These are phyloP conservation scores for Alternaria gaisen DNA, from an alignment of 2,329 filamentous ascomycete genomes.

Conservation along the genomic window DNA sequence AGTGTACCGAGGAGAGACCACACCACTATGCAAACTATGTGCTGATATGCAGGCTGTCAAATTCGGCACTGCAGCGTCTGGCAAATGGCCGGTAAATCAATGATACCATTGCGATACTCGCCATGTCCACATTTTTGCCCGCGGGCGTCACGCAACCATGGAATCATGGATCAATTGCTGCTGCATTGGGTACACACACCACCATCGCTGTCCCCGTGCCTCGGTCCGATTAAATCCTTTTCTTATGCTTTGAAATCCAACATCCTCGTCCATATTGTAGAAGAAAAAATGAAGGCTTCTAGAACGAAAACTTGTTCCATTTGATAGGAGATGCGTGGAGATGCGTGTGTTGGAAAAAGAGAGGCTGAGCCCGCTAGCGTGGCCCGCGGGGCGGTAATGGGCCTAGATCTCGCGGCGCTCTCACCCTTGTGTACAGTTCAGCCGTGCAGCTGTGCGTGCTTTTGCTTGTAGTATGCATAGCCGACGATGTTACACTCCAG, in stretches of 20 bases:
- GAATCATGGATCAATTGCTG: conserved; percentile 2
- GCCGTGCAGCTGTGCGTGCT: not conserved
- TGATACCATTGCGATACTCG: not conserved
- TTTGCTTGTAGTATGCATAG: not conserved
- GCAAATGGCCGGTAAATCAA: not conserved
- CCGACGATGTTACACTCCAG: conserved; percentile 4
- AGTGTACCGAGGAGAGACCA: conserved; percentile 1
- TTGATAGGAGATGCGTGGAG: not conserved
- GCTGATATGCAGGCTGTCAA: not conserved
- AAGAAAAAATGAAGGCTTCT: not conserved
- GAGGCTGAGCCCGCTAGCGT: not conserved
- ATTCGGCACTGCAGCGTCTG: not conserved
- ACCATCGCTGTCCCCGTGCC: conserved; percentile 7
- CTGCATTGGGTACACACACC: not conserved
- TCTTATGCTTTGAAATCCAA: not conserved
- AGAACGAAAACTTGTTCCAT: not conserved
- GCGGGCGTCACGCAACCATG: not conserved
- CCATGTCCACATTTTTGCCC: not conserved
- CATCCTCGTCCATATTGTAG: not conserved
- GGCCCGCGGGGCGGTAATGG: not conserved
- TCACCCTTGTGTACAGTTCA: not conserved
- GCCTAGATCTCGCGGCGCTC: conserved; percentile 2
- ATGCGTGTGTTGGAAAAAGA: not conserved
- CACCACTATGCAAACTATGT: not conserved
- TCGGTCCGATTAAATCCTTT: not conserved